These are phyloP conservation scores for Clonostachys rhizophaga DNA, from an alignment of 2,329 filamentous ascomycete genomes.

Conservation along the genomic window DNA sequence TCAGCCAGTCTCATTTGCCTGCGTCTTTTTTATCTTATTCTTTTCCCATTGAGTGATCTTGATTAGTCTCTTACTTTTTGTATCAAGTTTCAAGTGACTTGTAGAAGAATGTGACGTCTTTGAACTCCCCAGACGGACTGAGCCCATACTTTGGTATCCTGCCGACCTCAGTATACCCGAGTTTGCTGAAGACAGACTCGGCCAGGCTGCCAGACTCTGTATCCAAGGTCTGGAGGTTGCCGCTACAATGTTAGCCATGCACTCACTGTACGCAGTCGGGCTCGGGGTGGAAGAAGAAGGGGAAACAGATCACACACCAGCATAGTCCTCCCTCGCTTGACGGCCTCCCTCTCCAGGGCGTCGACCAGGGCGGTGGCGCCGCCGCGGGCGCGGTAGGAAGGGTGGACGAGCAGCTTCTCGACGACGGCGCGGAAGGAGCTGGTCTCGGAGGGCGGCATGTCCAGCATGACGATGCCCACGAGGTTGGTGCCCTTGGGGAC, in stretches of 20 bases:
- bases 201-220: conserved; percentile 46
- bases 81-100: conserved; percentile 37
- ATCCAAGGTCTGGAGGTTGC: conserved; percentile 37
- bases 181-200: conserved; percentile 45
- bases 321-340: conserved; percentile 39
- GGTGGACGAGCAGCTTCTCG: conserved; percentile 54
- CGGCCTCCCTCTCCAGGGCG: conserved; percentile 51
- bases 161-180: conserved; percentile 54
- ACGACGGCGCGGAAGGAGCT: conserved; percentile 48
- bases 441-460: conserved; percentile 47
- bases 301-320: conserved; percentile 37
- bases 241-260: neutral
- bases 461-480: conserved; percentile 52
- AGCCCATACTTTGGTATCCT: conserved; percentile 49
- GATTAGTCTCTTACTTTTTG: too few species aligned
- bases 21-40: too few species aligned
- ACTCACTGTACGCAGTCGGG: too few species aligned
- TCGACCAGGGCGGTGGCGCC: conserved; percentile 45
- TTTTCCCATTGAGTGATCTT: too few species aligned
- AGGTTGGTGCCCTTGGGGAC: conserved; percentile 33
- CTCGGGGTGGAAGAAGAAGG: neutral
- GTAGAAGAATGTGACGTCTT: conserved; percentile 53
- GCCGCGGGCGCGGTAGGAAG: conserved; percentile 42
- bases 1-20: too few species aligned
- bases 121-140: conserved; percentile 41